These are phyloP conservation scores for Hygrophoropsis aurantiaca DNA, from an alignment of 768 basidiomycete species.

Conservation along the genomic window DNA sequence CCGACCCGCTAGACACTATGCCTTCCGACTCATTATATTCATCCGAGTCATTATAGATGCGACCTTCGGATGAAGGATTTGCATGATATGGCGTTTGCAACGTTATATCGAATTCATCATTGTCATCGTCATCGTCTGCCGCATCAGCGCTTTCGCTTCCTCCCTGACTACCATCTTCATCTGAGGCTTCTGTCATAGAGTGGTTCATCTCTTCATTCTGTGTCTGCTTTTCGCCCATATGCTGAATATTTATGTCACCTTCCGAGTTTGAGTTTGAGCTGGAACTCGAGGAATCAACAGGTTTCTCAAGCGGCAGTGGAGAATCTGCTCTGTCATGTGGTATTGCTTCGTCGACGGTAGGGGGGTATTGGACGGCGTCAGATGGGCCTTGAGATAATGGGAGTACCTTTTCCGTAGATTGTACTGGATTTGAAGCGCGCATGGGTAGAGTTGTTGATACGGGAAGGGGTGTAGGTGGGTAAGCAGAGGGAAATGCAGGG, in stretches of 20 bases:
- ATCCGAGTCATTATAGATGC: slow-evolving; percentile 6
- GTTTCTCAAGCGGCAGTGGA: slow-evolving; percentile 67
- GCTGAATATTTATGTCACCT: slow-evolving; percentile 41
- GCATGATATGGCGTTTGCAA: slow-evolving; percentile 58
- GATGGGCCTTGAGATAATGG: slow-evolving; percentile 2
- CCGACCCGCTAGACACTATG: slow-evolving; percentile 18
- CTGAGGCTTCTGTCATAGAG: slow-evolving; percentile 22
- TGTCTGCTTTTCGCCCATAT: slow-evolving; percentile 39
- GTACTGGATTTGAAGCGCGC: slow-evolving; percentile 4
- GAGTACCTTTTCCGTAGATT: slow-evolving; percentile 1
- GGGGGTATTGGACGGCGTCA: slow-evolving; percentile 16
- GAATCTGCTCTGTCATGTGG: slow-evolving; percentile 52
- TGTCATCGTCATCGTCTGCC: slow-evolving; percentile 53
- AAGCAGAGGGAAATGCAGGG: slow-evolving; percentile 75
- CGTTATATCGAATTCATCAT: slow-evolving; percentile 66
- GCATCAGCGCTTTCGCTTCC: slow-evolving; percentile 18
- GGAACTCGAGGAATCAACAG: slow-evolving; percentile 58
- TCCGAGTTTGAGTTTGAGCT: slow-evolving; percentile 60
- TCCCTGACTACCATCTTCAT: slow-evolving; percentile 23
- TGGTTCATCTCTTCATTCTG: slow-evolving; percentile 4
- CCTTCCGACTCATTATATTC: neutral
- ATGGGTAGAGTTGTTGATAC: slow-evolving; percentile 33
- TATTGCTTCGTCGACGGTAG: slow-evolving; percentile 38
- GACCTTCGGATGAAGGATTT: slow-evolving; percentile 13
- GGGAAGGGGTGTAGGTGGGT: slow-evolving; percentile 66